Base-by-base conservation (phyloP, 306 rosid species). In the Acacia confusa region DNA sequence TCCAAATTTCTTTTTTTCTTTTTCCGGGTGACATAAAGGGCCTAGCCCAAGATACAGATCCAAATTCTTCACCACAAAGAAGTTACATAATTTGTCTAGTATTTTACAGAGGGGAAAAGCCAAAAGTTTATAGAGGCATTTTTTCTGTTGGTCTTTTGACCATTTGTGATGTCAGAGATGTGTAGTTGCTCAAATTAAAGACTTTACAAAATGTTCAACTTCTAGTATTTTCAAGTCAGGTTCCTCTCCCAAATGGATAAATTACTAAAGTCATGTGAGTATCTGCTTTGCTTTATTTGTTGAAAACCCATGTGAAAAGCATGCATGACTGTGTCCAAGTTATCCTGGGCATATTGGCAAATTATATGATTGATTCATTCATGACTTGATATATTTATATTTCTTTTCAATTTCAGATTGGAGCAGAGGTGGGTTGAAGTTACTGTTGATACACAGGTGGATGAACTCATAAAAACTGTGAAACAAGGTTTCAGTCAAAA, bases 351-450 rank as follows among this genome's bases (percentile, higher is more conserved):
- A 63, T 58, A 60, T 36, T 75, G 82, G 64, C 32, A 66, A 69
- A 60, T 74, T 70, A 38, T 13, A 28, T 68, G 15, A 45, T 67
- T 72, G 30, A 24, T 53, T 53, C 24, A 55, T 55, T 55, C 65
- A 28, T 76, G 32, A 73, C 84, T 61, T 74, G n/a, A 70, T 65
- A 61, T 72, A 64, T 72, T 64, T 55, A 14, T 63, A 32, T 84
- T 38, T 43, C 43, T 57, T 87, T 79, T 72, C 75, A 52, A 84
- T 69, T 91, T 79, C 86, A 95, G 97, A 84, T 84, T 95, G 86
- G 86, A 88, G 91, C 99, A 90, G 87, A 89, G 88, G 69, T 95
- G 99, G 99, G 69, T 95, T 75, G 93, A 93, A 95, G 95, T 91
- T 28, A 89, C 91, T 2, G 72, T 84, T 72, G 93, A 89, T 73